Conservation (phyloP, 2,329 filamentous ascomycete genomes). For the Alternaria postmessia region DNA sequence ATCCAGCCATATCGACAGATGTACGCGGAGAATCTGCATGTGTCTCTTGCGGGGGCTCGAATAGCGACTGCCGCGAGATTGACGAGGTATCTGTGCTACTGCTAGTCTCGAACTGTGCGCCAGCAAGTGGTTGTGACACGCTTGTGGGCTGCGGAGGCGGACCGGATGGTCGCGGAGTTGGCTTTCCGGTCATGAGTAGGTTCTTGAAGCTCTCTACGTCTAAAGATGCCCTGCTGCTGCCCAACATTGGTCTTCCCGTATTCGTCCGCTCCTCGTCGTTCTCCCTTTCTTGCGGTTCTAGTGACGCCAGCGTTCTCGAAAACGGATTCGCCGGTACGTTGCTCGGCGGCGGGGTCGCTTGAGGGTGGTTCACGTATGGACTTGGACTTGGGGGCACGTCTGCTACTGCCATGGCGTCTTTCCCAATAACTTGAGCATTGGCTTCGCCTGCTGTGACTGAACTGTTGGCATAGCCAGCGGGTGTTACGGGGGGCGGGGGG, state of each 20-base stretch:
- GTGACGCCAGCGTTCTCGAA: constrained; percentile 49
- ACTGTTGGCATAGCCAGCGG: constrained; percentile 31
- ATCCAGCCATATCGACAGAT: constrained; percentile 65
- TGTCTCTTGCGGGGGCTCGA: constrained; percentile 59
- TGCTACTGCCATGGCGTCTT: constrained; percentile 37
- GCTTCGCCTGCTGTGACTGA: constrained; percentile 22
- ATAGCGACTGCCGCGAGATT: constrained; percentile 66
- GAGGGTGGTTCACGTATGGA: constrained; percentile 20
- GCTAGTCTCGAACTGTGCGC: constrained; percentile 53
- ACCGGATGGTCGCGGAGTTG: constrained; percentile 49
- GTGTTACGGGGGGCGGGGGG: constrained; percentile 25
- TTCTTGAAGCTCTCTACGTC: constrained; percentile 82
- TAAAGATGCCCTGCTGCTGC: constrained; percentile 58
- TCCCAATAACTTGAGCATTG: constrained; percentile 22
- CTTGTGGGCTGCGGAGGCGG: constrained; percentile 35
- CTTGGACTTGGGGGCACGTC: constrained; percentile 35
- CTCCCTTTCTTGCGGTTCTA: constrained; percentile 41
- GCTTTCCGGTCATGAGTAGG: constrained; percentile 76
- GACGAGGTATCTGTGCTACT: constrained; percentile 68
- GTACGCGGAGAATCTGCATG: constrained; percentile 63
- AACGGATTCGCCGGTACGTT: constrained; percentile 49
- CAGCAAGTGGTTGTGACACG: constrained; percentile 31
- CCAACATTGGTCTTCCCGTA: constrained; percentile 33
- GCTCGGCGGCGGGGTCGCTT: constrained; percentile 24
- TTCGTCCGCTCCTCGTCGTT: constrained; percentile 38